These are phyloP conservation scores for Chlamydomonas schloesseri DNA, from an alignment of 139 green algal species.

Conservation along the genomic window DNA sequence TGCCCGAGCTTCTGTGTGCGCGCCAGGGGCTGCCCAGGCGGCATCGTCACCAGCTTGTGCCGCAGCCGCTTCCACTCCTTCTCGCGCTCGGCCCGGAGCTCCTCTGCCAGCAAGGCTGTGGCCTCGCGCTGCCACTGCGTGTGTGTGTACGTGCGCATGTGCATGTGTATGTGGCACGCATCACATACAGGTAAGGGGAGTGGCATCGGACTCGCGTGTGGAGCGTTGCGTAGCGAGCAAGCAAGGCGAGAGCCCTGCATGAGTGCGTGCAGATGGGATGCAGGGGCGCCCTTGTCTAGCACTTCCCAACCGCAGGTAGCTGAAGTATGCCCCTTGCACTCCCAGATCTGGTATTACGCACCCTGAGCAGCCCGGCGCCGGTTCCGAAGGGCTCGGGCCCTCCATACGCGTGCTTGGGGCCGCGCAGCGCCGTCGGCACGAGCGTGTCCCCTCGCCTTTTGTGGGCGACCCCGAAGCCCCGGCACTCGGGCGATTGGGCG, in stretches of 20 bases:
- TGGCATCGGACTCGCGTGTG: no score
- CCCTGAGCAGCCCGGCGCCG: background rate
- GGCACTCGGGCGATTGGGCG: no score
- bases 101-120: background rate
- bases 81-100: constrained; percentile 20
- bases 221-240: no score
- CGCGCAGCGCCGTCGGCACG: background rate
- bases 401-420: constrained; percentile 20
- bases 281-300: no score
- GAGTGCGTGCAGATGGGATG: background rate
- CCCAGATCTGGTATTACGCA: no score
- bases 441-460: no score
- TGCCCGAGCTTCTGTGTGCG: background rate
- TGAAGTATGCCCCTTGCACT: no score
- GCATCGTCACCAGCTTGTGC: background rate
- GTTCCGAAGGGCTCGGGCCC: constrained; percentile 26
- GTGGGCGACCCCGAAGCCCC: no score
- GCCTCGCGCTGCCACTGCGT: constrained; percentile 40
- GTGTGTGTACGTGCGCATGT: no score
- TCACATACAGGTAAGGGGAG: background rate
- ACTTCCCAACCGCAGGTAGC: no score
- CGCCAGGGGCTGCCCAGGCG: background rate
- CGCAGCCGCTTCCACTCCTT: constrained; percentile 42
- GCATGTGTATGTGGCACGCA: no score
- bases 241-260: background rate